These are phyloP conservation scores for Letharia columbiana DNA, from an alignment of 495 filamentous ascomycete species.

Conservation along the genomic window DNA sequence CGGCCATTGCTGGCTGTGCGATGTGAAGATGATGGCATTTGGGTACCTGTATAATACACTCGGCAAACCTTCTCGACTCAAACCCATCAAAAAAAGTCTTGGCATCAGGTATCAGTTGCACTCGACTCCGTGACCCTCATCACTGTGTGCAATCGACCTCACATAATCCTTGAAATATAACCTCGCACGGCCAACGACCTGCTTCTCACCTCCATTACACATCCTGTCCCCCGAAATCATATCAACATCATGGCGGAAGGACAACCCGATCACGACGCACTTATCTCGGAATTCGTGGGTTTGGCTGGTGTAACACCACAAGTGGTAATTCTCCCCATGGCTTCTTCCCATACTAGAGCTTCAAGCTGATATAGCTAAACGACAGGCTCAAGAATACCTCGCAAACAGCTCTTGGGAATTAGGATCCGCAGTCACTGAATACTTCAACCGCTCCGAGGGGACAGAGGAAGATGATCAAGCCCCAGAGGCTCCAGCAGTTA, in stretches of 20 bases:
- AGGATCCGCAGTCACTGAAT: slow-evolving; percentile 56
- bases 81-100: slow-evolving; percentile 5
- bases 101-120: not conserved
- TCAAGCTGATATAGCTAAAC: slow-evolving; percentile 14
- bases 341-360: slow-evolving; percentile 9
- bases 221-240: not conserved
- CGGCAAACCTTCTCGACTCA: not conserved
- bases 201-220: not conserved
- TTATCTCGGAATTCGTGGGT: slow-evolving; percentile 63
- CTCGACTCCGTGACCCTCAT: not conserved
- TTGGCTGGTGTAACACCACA: slow-evolving; percentile 58
- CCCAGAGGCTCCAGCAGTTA: slow-evolving; percentile 10
- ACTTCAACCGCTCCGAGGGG: slow-evolving; percentile 62
- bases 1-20: slow-evolving; percentile 15
- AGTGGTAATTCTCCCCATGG: slow-evolving; percentile 42
- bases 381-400: slow-evolving; percentile 64
- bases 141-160: not conserved
- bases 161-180: not conserved
- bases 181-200: not conserved
- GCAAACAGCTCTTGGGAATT: slow-evolving; percentile 61
- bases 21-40: not conserved
- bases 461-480: slow-evolving; percentile 31
- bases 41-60: not conserved
- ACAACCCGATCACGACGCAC: slow-evolving; percentile 38
- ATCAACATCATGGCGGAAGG: slow-evolving; percentile 9